Evolutionary conservation across 2,329 filamentous ascomycete species (phyloP), one percentile per base, ranked within the genome.

Genomic region (Pseudogymnoascus sp.): DNA sequence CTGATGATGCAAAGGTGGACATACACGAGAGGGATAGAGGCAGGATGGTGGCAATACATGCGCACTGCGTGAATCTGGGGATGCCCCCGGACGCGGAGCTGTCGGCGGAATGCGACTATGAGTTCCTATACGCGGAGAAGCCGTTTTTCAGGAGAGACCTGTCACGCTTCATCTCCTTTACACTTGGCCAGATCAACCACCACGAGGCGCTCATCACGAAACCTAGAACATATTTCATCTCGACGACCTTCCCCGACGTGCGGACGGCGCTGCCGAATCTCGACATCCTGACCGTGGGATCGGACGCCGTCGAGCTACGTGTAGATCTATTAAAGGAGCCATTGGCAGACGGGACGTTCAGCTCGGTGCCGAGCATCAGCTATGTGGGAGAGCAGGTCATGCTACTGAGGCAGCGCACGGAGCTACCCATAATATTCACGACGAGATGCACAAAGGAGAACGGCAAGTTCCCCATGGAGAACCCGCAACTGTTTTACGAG

Each of bases 401-500:
- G 89, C 78, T 91, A 1, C 76, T 96, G 65, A 85, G 91, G 24
- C 90, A 95, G 74, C 84, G 89, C 66, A 95, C 90, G 0, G 91
- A 96, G 70, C 78, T 96, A 43, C 91, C 91, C n/a, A 91, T 96
- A 72, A 92, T 96, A 63, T 93, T 93, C 73, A 96, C 91, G 0
- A 93, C 89, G 0, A 82, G 91, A 68, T 95, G 91, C 73, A 91
- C 85, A 2, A 85, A 82, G 31, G 91, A 96, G 71, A 95, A 93
- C 71, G 91, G 91, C 33, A 86, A 86, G 24, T 96, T 95, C 66
- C 91, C 91, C 0, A 93, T 93, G 89, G 86, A 91, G 41, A 84
- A 91, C 62, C 89, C 90, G 0, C 78, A 81, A 12, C 73, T 95
- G 46, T 93, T 88, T 73, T 90, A 90, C 75, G 82, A 87, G 64